Evolutionary conservation across 768 basidiomycete species (phyloP).

Genomic region (Russula lepida): DNA sequence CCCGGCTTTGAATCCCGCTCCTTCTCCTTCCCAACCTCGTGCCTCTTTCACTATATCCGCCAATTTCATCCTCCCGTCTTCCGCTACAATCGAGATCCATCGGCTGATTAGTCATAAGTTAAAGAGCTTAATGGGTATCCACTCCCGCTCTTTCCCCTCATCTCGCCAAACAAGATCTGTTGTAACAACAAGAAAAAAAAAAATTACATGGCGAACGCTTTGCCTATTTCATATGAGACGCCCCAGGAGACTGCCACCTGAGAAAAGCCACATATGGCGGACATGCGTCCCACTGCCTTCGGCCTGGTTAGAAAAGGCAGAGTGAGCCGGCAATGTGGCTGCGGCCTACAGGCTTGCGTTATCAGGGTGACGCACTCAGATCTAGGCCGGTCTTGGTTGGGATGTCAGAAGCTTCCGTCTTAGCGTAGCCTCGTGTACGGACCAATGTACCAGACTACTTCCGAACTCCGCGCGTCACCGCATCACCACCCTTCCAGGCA

Average conservation of each 20-base stretch:
- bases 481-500: constrained; percentile 17
- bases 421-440: constrained; percentile 18
- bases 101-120: constrained; percentile 33
- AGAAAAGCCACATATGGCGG: not conserved
- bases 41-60: constrained; percentile 34
- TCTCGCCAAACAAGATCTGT: constrained; percentile 7
- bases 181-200: not conserved
- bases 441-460: constrained; percentile 12
- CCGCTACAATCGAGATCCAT: constrained; percentile 36
- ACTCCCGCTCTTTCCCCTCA: constrained; percentile 23
- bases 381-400: constrained; percentile 17
- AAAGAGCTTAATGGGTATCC: constrained; percentile 37
- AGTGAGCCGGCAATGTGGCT: constrained; percentile 11
- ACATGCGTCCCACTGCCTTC: constrained; percentile 7
- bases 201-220: not conserved
- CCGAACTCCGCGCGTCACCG: constrained; percentile 21
- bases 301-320: constrained; percentile 1
- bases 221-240: constrained; percentile 6
- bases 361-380: constrained; percentile 18
- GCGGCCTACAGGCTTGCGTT: constrained; percentile 11
- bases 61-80: constrained; percentile 36
- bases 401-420: constrained; percentile 19
- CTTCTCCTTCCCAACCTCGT: constrained; percentile 47
- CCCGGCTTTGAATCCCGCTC: constrained; percentile 24
- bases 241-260: not conserved